These are phyloP conservation scores for Coemansia sp. DNA, from an alignment of 192 early-diverging fungal species.

Conservation along the genomic window DNA sequence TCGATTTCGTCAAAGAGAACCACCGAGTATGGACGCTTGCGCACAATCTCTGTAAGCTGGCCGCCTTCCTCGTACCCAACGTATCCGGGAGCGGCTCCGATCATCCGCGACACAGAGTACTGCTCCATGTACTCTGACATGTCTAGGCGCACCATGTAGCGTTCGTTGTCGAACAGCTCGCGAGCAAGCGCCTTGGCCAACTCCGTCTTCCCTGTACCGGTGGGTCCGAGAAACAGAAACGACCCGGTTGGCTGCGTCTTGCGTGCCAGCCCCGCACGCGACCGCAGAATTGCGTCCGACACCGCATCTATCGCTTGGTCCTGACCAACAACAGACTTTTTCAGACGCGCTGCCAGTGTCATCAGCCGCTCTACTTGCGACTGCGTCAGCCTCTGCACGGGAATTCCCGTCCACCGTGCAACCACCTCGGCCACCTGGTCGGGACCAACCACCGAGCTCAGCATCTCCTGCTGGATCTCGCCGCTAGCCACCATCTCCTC, in stretches of 20 bases:
- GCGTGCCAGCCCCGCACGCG: constrained; percentile 85
- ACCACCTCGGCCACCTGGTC: constrained; percentile 96
- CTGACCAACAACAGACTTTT: constrained; percentile 90
- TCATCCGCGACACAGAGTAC: constrained; percentile 84
- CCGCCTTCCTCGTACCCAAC: constrained; percentile 96
- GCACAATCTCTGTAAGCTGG: constrained; percentile 91
- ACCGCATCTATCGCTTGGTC: constrained; percentile 88
- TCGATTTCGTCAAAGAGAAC: constrained; percentile 98
- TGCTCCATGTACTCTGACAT: constrained; percentile 98
- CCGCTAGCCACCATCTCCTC: constrained; percentile 60
- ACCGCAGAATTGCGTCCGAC: constrained; percentile 84
- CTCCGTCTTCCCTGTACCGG: constrained; percentile 94
- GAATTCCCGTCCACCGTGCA: constrained; percentile 95
- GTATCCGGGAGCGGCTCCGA: constrained; percentile 96
- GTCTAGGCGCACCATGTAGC: constrained; percentile 93
- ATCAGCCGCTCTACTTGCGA: constrained; percentile 85
- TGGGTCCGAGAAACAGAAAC: constrained; percentile 96
- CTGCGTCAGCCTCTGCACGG: constrained; percentile 84
- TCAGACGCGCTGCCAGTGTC: constrained; percentile 70
- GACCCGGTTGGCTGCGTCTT: constrained; percentile 81
- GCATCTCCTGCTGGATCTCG: constrained; percentile 58
- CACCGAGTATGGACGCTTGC: constrained; percentile 89
- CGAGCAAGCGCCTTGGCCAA: constrained; percentile 74
- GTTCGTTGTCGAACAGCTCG: constrained; percentile 96
- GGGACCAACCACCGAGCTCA: constrained; percentile 84